Percentiles rank a stretch among this genome's conserved stretches.
Conservation (phyloP, 2,329 filamentous ascomycete genomes). For the Calonectria hawksworthii region DNA sequence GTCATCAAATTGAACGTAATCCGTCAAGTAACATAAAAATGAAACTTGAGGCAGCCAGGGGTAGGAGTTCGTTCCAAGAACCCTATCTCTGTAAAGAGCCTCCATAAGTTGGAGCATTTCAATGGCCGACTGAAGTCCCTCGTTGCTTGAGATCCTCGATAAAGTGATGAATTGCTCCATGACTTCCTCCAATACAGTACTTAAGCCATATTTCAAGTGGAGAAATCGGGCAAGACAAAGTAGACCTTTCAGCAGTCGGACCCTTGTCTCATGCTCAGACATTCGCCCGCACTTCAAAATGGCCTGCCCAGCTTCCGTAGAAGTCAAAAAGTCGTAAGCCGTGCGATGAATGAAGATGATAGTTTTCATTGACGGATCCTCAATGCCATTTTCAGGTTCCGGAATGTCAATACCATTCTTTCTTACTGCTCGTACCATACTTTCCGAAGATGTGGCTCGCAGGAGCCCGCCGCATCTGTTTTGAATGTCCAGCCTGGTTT, state of each 20-base stretch:
- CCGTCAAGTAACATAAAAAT: not conserved
- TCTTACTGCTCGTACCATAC: too few relatives aligned
- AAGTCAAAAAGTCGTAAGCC: constrained; percentile 28
- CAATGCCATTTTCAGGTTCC: not conserved
- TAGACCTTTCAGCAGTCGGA: not conserved
- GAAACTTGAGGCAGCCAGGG: not conserved
- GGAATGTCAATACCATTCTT: not conserved
- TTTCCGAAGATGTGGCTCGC: not conserved
- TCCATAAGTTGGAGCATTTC: not conserved
- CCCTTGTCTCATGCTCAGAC: not conserved
- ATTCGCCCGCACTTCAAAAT: not conserved
- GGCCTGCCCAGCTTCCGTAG: constrained; percentile 1
- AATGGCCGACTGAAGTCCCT: not conserved
- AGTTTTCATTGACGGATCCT: not conserved
- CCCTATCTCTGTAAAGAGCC: not conserved
- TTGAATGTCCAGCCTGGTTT: not conserved
- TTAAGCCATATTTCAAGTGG: not conserved
- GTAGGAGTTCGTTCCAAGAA: not conserved
- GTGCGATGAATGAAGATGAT: constrained; percentile 28
- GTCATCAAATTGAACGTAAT: constrained; percentile 3
- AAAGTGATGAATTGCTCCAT: not conserved
- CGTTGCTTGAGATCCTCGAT: not conserved
- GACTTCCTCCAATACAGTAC: not conserved
- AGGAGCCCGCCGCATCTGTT: constrained; percentile 18
- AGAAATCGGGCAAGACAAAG: not conserved